Conservation (phyloP, 805 yeast genomes). For the Ogataea paradorogensis region DNA sequence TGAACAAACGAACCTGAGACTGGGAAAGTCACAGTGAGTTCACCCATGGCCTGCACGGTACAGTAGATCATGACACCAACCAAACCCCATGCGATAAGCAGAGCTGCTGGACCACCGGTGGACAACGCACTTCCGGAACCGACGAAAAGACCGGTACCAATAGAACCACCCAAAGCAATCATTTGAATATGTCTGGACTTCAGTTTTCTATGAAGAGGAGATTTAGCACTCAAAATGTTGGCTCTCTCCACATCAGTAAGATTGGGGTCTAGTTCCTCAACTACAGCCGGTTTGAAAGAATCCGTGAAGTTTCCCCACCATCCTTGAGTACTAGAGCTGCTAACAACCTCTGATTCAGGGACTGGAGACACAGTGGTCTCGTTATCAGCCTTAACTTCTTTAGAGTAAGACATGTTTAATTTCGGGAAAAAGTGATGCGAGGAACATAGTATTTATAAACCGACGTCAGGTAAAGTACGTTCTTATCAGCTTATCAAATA, state of each 20-base stretch:
- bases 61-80: slow-evolving; percentile 59
- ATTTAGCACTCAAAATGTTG: slow-evolving; percentile 44
- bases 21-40: slow-evolving; percentile 59
- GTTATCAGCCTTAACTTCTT: slow-evolving; percentile 22
- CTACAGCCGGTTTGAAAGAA: slow-evolving; percentile 30
- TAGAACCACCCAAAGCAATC: slow-evolving; percentile 83
- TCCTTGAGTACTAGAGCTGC: slow-evolving; percentile 5
- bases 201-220: slow-evolving; percentile 50
- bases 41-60: slow-evolving; percentile 66
- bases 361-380: slow-evolving; percentile 26
- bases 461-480: neutral
- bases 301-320: slow-evolving; percentile 28
- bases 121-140: slow-evolving; percentile 64
- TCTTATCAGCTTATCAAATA: slow-evolving; percentile 10
- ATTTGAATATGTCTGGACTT: slow-evolving; percentile 68
- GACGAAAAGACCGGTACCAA: slow-evolving; percentile 81
- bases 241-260: slow-evolving; percentile 45
- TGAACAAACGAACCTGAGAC: slow-evolving; percentile 62
- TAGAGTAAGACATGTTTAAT: slow-evolving; percentile 13
- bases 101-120: slow-evolving; percentile 73
- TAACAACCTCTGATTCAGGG: slow-evolving; percentile 10
- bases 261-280: slow-evolving; percentile 42
- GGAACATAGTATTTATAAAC: neutral
- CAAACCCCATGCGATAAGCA: slow-evolving; percentile 57
- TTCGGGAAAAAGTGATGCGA: neutral